Conservation (phyloP, 108 stramenopile species). For the Mayamaea pseudoterrestris region DNA sequence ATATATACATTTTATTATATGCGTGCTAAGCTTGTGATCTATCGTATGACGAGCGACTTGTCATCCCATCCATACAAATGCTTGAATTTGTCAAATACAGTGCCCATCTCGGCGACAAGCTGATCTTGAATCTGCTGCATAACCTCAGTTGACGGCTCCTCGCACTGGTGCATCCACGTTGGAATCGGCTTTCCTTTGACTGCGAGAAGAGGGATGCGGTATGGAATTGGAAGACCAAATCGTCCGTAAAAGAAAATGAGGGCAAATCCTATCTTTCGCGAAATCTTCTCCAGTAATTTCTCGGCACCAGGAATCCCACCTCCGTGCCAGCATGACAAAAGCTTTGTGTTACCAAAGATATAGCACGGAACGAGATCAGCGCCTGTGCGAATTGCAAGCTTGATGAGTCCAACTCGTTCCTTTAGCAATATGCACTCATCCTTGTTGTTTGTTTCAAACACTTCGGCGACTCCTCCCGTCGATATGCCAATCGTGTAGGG, state of each 20-base stretch:
- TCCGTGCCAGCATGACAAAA: constrained; percentile 25
- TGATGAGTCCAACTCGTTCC: constrained; percentile 32
- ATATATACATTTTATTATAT: neutral
- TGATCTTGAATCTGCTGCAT: neutral
- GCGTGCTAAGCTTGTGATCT: neutral
- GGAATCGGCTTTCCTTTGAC: constrained; percentile 25
- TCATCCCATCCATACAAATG: neutral
- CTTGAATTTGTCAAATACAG: constrained; percentile 5
- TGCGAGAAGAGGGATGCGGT: constrained; percentile 14
- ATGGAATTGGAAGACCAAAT: constrained; percentile 28
- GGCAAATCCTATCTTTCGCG: constrained; percentile 26
- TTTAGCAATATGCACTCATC: constrained; percentile 25
- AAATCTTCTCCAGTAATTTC: constrained; percentile 13
- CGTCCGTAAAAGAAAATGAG: constrained; percentile 29
- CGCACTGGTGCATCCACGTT: constrained; percentile 3
- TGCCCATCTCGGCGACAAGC: neutral
- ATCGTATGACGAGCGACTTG: neutral
- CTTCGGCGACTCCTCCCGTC: constrained; percentile 38
- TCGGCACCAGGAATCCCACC: constrained; percentile 16
- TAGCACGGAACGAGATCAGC: constrained; percentile 40
- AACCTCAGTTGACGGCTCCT: neutral
- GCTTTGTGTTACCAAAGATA: constrained; percentile 37
- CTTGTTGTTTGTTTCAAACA: constrained; percentile 27
- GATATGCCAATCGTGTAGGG: constrained; percentile 24
- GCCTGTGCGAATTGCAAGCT: constrained; percentile 41